Conservation (phyloP, 169 alveolate genomes). For the Eimeria sp. region DNA sequence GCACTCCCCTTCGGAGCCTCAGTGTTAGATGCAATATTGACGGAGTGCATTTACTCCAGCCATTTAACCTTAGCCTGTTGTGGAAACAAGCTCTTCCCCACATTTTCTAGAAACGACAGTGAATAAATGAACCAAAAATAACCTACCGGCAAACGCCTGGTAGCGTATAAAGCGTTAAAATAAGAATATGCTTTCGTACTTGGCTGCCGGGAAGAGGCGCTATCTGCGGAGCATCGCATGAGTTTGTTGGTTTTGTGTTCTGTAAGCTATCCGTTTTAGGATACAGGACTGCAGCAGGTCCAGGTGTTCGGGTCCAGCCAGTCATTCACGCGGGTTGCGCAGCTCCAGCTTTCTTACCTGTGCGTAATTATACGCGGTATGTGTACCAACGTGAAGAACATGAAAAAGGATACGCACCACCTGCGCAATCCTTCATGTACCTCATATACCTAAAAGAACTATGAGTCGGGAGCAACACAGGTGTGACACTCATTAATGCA, state of each 20-base stretch:
- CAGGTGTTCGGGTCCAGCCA: background rate
- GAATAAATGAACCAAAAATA: background rate
- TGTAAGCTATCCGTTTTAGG: background rate
- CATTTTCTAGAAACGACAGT: background rate
- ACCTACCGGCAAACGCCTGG: background rate
- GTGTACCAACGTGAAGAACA: background rate
- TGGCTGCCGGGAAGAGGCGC: background rate
- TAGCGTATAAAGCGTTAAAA: background rate
- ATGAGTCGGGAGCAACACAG: background rate
- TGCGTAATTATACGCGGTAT: too few relatives aligned
- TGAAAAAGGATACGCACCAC: background rate
- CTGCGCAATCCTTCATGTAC: background rate
- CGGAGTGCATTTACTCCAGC: background rate
- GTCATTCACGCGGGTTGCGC: background rate
- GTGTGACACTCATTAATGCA: background rate
- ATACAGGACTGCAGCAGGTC: background rate
- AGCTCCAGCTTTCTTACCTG: background rate
- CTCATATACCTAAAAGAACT: background rate
- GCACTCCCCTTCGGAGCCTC: background rate
- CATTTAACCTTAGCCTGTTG: background rate
- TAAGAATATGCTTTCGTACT: too few relatives aligned
- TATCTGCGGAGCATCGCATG: background rate
- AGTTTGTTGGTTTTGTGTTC: background rate
- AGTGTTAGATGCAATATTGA: background rate
- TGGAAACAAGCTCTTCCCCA: background rate